Evolutionary conservation across 352 stramenopile species (phyloP), one percentile per base, ranked within the genome.

Genomic region (Globisporangium carolinianum): DNA sequence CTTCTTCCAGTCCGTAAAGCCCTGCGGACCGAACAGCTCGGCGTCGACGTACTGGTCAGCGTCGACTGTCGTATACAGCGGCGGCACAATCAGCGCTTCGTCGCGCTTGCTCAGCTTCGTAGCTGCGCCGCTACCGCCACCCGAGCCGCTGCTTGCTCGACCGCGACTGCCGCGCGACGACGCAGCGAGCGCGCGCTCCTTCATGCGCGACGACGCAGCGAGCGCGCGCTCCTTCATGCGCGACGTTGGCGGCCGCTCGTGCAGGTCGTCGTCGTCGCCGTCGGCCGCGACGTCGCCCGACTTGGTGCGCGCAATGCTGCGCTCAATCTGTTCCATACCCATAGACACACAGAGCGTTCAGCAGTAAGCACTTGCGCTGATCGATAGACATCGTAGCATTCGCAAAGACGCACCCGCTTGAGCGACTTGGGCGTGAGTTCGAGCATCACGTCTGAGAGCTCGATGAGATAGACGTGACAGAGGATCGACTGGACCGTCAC

Each of bases 381-480:
- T 3, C 24, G 24, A 32, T 32, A 32, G 24, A 32, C 24, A 32
- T 32, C 24, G 12, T n/a, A 8, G 10, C 9, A 47, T 32, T 32
- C 24, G 24, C 24, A 32, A 32, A 32, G 24, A 66, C 56, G 60
- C 39, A 86, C 79, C 1, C 79, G 62, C 11, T 64, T 63, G 17
- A 89, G 48, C 37, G 80, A 88, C 67, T 87, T 88, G 60, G 69
- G 47, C 37, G 80, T 90, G 55, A 88, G 66, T 57, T 90, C 75
- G 10, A 87, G 53, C 41, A 65, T 47, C 5, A 58, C 59, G 35
- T 71, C 67, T 1, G 56, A 60, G 35, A 73, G 58, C 56, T 90
- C 80, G 6, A 65, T 51, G 53, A 90, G 57, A 36, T 73, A 87
- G 3, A 91, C 75, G 53, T 90, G 78, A 46, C 83, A 92, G 57